Evolutionary conservation across 2,329 filamentous ascomycete genomes (phyloP).

Genomic region (Sporothrix dimorphospora): DNA sequence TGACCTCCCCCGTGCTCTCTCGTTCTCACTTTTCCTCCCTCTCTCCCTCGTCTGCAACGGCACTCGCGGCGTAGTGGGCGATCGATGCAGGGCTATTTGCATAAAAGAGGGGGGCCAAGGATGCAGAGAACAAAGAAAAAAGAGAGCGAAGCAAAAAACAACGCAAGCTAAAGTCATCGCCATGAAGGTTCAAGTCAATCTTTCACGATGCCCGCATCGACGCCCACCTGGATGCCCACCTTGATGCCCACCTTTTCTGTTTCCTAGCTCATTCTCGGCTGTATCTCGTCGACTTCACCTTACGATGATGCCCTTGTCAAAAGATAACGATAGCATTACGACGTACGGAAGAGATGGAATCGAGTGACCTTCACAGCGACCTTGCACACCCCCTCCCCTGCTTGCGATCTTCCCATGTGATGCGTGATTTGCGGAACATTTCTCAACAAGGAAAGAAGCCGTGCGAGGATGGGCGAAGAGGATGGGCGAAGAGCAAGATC

Average conservation of each 20-base stretch:
- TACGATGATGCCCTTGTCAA: not conserved
- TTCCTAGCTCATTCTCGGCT: conserved; percentile 6
- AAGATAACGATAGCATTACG: not conserved
- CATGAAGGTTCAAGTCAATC: not conserved
- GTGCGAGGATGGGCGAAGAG: not conserved
- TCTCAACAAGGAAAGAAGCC: conserved; percentile 8
- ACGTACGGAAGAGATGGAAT: not conserved
- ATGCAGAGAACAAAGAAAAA: not conserved
- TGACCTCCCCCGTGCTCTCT: not conserved
- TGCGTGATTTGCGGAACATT: conserved; percentile 15
- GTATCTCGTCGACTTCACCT: not conserved
- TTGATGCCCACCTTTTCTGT: no score
- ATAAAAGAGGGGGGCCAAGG: not conserved
- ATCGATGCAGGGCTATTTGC: conserved; percentile 14
- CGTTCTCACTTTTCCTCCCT: not conserved
- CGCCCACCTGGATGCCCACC: no score
- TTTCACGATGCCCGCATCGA: not conserved
- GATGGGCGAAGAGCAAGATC: not conserved
- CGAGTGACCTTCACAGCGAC: not conserved
- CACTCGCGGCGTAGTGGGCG: conserved; percentile 11
- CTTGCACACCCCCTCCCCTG: not conserved
- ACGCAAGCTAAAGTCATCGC: not conserved
- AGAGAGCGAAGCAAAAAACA: not conserved
- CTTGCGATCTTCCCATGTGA: conserved; percentile 6
- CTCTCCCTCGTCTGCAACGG: not conserved